These are phyloP conservation scores for Colletotrichum trifolii DNA, from an alignment of 2,329 filamentous ascomycete species.

Conservation along the genomic window DNA sequence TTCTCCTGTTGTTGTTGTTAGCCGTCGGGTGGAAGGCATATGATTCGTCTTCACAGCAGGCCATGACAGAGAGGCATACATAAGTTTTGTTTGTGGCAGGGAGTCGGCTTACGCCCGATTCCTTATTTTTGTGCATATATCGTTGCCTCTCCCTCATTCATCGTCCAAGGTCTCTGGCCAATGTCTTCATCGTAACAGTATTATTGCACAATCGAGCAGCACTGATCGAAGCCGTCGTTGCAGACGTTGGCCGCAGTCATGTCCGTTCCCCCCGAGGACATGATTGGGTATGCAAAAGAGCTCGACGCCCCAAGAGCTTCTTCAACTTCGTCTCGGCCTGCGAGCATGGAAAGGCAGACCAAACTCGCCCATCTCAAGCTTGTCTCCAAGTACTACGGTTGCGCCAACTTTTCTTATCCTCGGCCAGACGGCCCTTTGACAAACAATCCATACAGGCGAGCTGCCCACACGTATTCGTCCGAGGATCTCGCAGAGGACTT, in stretches of 20 bases:
- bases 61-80: constrained; percentile 26
- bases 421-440: constrained; percentile 41
- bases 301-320: constrained; percentile 22
- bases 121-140: constrained; percentile 34
- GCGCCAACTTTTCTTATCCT: constrained; percentile 55
- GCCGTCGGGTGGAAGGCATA: constrained; percentile 26
- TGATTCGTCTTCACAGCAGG: constrained; percentile 26
- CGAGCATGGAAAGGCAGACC: constrained; percentile 49
- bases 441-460: constrained; percentile 33
- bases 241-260: constrained; percentile 30
- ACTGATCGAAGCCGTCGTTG: constrained; percentile 23
- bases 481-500: constrained; percentile 25
- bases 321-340: constrained; percentile 29
- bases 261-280: constrained; percentile 29
- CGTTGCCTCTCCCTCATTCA: constrained; percentile 30
- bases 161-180: constrained; percentile 9
- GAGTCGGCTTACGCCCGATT: constrained; percentile 14
- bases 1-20: constrained; percentile 36
- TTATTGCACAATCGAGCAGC: neutral
- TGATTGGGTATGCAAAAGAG: constrained; percentile 29
- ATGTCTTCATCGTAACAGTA: constrained; percentile 17
- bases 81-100: constrained; percentile 35
- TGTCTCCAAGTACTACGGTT: constrained; percentile 52
- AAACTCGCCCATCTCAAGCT: constrained; percentile 52
- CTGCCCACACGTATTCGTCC: constrained; percentile 33